Base-by-base conservation (phyloP, 2,329 filamentous ascomycete genomes). In the Xylaria sp. region DNA sequence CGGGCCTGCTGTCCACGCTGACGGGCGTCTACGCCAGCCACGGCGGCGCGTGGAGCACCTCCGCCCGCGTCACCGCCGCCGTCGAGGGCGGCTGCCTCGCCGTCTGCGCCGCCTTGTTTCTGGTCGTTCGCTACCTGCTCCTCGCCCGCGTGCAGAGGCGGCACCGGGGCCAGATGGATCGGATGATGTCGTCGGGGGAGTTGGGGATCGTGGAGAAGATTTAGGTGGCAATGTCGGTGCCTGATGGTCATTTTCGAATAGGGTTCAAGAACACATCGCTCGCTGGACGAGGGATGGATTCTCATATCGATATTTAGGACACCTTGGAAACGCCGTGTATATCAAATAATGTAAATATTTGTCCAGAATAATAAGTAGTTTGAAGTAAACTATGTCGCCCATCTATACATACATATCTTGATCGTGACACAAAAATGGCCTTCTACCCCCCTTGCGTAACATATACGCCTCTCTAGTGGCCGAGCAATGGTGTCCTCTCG, bases 11-110 rank as follows among this genome's bases (percentile, higher is more conserved):
- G 6, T 76, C 75, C 1, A 80, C 79, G 0, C 59, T 83, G 4
- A 71, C 80, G 3, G 76, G 76, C 59, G 72, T 83, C 3, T 81
- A 81, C 54, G 73, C 76, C 16, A 75, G 77, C 48, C 74, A 79
- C 48, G 62, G 68, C 9, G 76, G 78, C 45, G 63, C 69, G 50
- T 78, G 73, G 74, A 74, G 71, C 39, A 67, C 76, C 34, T 78
- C 76, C 18, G 75, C 74, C 4, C 66, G 71, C 9, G 63, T 72
- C 2, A 76, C 74, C 0, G 69, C 74, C 2, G 70, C 72, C 49
- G 63, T 78, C 7, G 73, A 75, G 48, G 69, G 62, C 1, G 59
- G 55, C 11, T 64, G 66, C 2, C 39, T 73, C 38, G 62, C 52
- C 2, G 22, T 71, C 9, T 68, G 66, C 1, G 53, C 55, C 9